phyloP scores from a whole-genome alignment of 441 rosid genomes.

The Arabidopsis lyrata region DNA sequence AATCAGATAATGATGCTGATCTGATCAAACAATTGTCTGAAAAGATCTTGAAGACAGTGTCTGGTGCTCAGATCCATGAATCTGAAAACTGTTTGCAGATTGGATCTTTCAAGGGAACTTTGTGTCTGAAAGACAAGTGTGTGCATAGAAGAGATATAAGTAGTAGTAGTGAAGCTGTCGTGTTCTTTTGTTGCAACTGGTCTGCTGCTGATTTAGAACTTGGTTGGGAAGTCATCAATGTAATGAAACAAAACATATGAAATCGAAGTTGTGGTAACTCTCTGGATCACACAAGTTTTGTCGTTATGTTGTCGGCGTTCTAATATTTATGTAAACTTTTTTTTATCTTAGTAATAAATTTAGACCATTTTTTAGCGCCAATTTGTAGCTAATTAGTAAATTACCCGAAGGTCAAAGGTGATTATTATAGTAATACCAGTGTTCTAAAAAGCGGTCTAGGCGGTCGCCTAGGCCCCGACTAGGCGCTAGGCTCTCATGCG shows the following conservation, averaged over 20 bases:
- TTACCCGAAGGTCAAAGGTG: constrained; percentile 5
- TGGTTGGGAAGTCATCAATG: constrained; percentile 68
- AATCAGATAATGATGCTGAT: constrained; percentile 34
- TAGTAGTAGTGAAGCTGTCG: constrained; percentile 22
- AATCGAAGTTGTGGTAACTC: not conserved
- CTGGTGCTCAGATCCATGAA: constrained; percentile 51
- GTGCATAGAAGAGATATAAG: constrained; percentile 51
- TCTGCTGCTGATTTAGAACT: constrained; percentile 66
- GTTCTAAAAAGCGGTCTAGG: too few relatives aligned
- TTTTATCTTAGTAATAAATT: not conserved
- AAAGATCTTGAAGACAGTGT: constrained; percentile 48
- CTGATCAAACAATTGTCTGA: constrained; percentile 50
- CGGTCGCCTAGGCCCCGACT: too few relatives aligned
- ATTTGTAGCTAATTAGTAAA: not conserved
- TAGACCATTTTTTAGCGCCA: not conserved
- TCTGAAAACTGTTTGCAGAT: constrained; percentile 58
- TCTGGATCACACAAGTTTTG: not conserved
- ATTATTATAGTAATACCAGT: too few relatives aligned
- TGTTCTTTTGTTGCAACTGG: constrained; percentile 84
- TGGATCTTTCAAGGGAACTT: constrained; percentile 57
- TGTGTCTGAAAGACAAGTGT: constrained; percentile 67
- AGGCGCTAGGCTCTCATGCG: too few relatives aligned
- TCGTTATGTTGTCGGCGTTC: not conserved
- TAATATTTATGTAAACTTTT: constrained; percentile 1
- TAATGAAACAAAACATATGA: constrained; percentile 26